phyloP scores from a whole-genome alignment of 208 protist species.

The Crithidia expoeki region DNA sequence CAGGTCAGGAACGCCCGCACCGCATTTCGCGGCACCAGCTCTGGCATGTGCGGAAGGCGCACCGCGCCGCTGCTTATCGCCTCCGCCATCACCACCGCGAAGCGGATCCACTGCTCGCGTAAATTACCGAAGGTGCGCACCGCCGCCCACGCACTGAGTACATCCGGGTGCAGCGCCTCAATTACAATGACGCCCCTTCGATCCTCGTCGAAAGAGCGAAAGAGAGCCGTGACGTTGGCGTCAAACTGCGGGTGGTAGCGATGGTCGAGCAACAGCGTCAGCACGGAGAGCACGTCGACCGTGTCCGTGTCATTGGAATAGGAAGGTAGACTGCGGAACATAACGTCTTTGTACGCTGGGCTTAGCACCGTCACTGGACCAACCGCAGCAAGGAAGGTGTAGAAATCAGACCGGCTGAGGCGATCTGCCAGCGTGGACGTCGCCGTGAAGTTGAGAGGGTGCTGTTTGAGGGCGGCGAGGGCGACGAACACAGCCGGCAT shows the following conservation, averaged over 20 bases:
- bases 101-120: conserved; percentile 66
- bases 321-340: conserved; percentile 46
- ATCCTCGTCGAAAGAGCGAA: conserved; percentile 67
- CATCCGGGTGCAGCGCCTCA: conserved; percentile 47
- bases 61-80: conserved; percentile 30
- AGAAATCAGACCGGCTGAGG: conserved; percentile 31
- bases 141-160: conserved; percentile 64
- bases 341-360: conserved; percentile 38
- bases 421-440: not conserved
- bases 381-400: conserved; percentile 32
- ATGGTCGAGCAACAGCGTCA: conserved; percentile 64
- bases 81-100: conserved; percentile 48
- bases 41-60: conserved; percentile 32
- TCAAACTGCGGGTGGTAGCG: conserved; percentile 62
- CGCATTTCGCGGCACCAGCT: conserved; percentile 35
- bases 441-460: conserved; percentile 14
- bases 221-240: conserved; percentile 62
- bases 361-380: conserved; percentile 47
- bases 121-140: conserved; percentile 71
- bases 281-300: conserved; percentile 37
- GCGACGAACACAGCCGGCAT: conserved; percentile 56
- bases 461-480: conserved; percentile 33
- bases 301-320: conserved; percentile 28
- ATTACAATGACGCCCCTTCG: conserved; percentile 45
- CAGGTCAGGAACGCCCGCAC: conserved; percentile 57